Evolutionary conservation across 2,329 filamentous ascomycete species (phyloP).

Genomic region (Furcasterigmium furcatum): DNA sequence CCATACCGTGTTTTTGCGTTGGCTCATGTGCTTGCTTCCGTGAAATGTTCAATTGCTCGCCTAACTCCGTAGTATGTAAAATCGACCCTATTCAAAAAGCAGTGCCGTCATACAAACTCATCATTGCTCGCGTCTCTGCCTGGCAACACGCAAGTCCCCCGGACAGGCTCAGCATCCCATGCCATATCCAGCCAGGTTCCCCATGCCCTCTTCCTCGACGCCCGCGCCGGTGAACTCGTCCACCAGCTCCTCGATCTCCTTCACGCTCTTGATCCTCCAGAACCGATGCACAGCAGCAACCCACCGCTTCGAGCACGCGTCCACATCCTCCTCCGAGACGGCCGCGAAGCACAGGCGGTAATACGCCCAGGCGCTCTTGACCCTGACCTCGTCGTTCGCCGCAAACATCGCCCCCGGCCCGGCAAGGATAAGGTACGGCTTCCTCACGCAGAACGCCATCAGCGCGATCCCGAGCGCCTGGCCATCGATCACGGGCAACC

Average conservation of each 20-base stretch:
- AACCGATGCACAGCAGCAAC: constrained; percentile 69
- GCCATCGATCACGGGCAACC: constrained; percentile 43
- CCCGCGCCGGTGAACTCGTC: constrained; percentile 23
- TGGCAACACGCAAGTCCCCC: too few species aligned
- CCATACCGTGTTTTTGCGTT: too few species aligned
- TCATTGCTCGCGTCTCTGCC: too few species aligned
- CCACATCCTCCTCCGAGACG: constrained; percentile 67
- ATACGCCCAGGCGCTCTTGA: constrained; percentile 64
- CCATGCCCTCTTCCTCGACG: constrained; percentile 15
- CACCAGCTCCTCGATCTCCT: constrained; percentile 63
- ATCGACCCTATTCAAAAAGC: too few species aligned
- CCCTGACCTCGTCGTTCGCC: constrained; percentile 56
- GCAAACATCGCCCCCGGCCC: constrained; percentile 73
- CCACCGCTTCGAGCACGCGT: constrained; percentile 59
- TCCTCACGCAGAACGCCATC: constrained; percentile 67
- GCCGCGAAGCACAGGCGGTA: constrained; percentile 83
- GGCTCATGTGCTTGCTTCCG: too few species aligned
- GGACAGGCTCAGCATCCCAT: constrained; percentile 23
- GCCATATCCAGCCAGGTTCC: constrained; percentile 22
- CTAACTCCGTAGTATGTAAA: too few species aligned
- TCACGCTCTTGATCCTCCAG: constrained; percentile 68
- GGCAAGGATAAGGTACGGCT: constrained; percentile 67
- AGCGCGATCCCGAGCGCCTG: constrained; percentile 60
- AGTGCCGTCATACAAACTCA: too few species aligned
- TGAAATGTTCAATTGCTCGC: too few species aligned